Conservation (phyloP, 768 basidiomycete genomes). For the Lentinula lateritia region DNA sequence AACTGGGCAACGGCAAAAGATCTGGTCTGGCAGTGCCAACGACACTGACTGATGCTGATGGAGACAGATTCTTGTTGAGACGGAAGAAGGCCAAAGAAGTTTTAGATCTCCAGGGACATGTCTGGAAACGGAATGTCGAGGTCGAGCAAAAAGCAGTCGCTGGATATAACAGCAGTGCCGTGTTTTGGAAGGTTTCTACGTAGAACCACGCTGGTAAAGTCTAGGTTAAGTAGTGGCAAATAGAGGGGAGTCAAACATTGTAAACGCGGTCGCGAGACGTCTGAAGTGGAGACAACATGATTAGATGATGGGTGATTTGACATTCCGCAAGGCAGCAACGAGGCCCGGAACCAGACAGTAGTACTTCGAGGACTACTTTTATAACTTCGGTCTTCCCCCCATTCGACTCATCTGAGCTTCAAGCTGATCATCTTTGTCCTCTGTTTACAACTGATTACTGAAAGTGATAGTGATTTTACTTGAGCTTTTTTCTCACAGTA, state of each 20-base stretch:
- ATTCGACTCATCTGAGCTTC: slow-evolving; percentile 23
- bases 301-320: not conserved
- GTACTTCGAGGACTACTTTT: slow-evolving; percentile 14
- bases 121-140: slow-evolving; percentile 53
- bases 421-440: slow-evolving; percentile 13
- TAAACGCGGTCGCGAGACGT: not conserved
- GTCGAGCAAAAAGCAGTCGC: slow-evolving; percentile 63
- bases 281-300: no score
- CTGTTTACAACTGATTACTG: not conserved
- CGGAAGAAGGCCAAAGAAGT: slow-evolving; percentile 45
- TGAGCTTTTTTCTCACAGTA: slow-evolving; percentile 15
- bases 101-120: slow-evolving; percentile 51
- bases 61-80: slow-evolving; percentile 55
- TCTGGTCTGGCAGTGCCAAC: slow-evolving; percentile 51
- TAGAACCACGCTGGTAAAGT: not conserved
- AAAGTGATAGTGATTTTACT: not conserved
- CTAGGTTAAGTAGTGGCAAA: no score
- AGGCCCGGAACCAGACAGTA: not conserved
- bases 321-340: not conserved
- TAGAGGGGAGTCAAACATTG: not conserved
- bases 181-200: slow-evolving; percentile 61
- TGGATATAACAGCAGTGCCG: slow-evolving; percentile 57
- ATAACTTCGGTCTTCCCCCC: not conserved
- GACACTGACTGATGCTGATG: slow-evolving; percentile 43
- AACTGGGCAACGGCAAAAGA: slow-evolving; percentile 72